phyloP scores from a whole-genome alignment of 2,329 filamentous ascomycete species.

The Clarireedia paspali region DNA sequence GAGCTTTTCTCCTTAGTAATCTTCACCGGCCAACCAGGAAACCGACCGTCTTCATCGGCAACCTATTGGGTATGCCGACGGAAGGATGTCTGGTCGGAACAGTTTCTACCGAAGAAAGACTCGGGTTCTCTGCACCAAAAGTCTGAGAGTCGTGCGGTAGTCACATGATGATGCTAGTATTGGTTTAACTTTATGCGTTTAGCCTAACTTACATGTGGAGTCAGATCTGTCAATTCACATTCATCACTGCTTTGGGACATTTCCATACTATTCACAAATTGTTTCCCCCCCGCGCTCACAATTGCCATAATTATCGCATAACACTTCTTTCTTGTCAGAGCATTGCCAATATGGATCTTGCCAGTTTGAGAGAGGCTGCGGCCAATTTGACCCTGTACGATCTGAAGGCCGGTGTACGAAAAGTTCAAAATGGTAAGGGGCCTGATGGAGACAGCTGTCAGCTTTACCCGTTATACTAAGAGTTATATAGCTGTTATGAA shows the following conservation, averaged over 20 bases:
- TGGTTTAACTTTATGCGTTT: not conserved
- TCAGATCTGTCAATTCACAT: not conserved
- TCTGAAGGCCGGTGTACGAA: slow-evolving; percentile 66
- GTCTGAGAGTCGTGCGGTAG: not conserved
- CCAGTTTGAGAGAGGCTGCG: slow-evolving; percentile 61
- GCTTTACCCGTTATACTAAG: slow-evolving; percentile 19
- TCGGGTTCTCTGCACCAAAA: not conserved
- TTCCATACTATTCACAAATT: slow-evolving; percentile 9
- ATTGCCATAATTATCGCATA: not conserved
- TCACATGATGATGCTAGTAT: not conserved
- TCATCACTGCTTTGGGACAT: slow-evolving; percentile 5
- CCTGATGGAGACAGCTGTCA: slow-evolving; percentile 19
- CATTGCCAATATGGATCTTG: slow-evolving; percentile 51
- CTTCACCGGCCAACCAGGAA: no score
- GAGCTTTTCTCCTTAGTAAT: no score
- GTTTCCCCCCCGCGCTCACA: slow-evolving; percentile 8
- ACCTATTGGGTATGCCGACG: no score
- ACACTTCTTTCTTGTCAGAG: not conserved
- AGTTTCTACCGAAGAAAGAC: no score
- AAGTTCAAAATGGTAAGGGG: slow-evolving; percentile 66
- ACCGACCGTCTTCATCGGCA: no score
- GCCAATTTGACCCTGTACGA: slow-evolving; percentile 68
- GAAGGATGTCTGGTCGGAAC: no score
- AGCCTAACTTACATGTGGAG: not conserved
- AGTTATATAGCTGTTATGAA: slow-evolving; percentile 60